These are phyloP conservation scores for Coemansia sp. DNA, from an alignment of 192 early-diverging fungal genomes.

Conservation along the genomic window DNA sequence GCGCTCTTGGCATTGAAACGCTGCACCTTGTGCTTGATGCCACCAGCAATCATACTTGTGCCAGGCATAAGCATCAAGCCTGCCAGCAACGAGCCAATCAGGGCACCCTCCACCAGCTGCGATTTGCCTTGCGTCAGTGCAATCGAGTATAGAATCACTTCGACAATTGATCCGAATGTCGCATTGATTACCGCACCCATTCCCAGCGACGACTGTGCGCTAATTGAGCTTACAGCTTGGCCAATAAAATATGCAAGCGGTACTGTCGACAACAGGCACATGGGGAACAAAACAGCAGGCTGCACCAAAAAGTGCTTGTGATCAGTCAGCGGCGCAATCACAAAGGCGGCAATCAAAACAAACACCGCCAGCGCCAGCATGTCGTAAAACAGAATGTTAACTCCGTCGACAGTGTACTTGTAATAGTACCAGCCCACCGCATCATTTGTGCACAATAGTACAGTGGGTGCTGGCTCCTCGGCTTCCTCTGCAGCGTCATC, in stretches of 20 bases:
- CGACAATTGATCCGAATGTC: constrained; percentile 94
- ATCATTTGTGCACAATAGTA: constrained; percentile 84
- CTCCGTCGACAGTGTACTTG: constrained; percentile 94
- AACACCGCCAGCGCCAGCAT: constrained; percentile 80
- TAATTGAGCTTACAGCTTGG: constrained; percentile 94
- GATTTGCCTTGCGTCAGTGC: constrained; percentile 87
- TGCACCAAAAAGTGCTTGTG: constrained; percentile 57
- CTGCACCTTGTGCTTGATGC: constrained; percentile 87
- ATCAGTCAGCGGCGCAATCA: constrained; percentile 58
- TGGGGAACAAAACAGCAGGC: constrained; percentile 64
- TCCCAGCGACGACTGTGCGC: constrained; percentile 88
- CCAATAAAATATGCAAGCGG: constrained; percentile 97
- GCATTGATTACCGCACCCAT: constrained; percentile 96
- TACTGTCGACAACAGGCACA: constrained; percentile 77
- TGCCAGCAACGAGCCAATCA: constrained; percentile 89
- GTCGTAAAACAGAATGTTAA: constrained; percentile 97
- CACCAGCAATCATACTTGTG: constrained; percentile 89
- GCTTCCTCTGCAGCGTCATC: background rate
- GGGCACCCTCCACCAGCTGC: constrained; percentile 80
- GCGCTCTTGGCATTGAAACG: constrained; percentile 93
- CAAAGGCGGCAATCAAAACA: constrained; percentile 76
- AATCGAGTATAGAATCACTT: constrained; percentile 90
- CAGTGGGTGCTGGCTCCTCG: constrained; percentile 47
- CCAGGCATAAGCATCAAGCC: constrained; percentile 92
- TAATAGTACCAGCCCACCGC: constrained; percentile 93